Base-by-base conservation (phyloP, 768 basidiomycete species). In the Boletus tylopilopsis region DNA sequence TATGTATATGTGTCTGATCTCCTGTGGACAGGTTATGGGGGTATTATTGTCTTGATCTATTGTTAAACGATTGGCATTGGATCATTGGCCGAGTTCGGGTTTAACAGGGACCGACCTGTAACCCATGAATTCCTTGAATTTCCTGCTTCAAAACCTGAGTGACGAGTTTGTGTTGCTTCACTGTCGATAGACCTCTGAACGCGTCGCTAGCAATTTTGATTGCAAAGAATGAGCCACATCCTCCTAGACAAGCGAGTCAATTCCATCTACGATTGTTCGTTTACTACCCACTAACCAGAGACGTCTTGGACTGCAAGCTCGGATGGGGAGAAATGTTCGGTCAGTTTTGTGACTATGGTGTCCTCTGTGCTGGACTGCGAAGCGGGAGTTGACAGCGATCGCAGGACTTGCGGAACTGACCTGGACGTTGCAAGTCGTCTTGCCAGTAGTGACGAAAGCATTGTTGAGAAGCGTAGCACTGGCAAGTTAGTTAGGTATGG, bases 151-250 rank as follows among this genome's bases (percentile, higher is more conserved):
- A 71, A 10, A 79, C 76, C 51, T 90, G 79, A 12, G 87, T 94
- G 33, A 99, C 93, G 24, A 96, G 73, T 51, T 83, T 82, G 68
- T 99, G 96, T 68, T 99, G 96, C 73, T 96, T 94, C 46, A 98
- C 83, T 36, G 82, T 87, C 1, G 89, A 68, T 34, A 98, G 70
- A 9, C 87, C 95, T 56, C 86, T 84, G 76, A 99, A 98, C 2
- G 77, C 77, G n/a, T 81, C 67, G 50, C 90, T 93, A 5, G 87
- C 80, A 54, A 99, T 89, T 12, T 80, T 78, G 54, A 99, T 94
- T 36, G 94, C 90, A 60, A 95, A 99, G 70, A 98, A 99, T 5
- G 85, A 79, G n/a, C 96, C 96, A 64, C 96, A 98, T 21, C 96
- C 96, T 46, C 94, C 95, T 96, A 39, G 19, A 27, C 13, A 42